Percentiles rank a stretch among this genome's conserved stretches.
These are phyloP conservation scores for Heritiera fomes DNA, from an alignment of 345 rosid species.

Conservation along the genomic window DNA sequence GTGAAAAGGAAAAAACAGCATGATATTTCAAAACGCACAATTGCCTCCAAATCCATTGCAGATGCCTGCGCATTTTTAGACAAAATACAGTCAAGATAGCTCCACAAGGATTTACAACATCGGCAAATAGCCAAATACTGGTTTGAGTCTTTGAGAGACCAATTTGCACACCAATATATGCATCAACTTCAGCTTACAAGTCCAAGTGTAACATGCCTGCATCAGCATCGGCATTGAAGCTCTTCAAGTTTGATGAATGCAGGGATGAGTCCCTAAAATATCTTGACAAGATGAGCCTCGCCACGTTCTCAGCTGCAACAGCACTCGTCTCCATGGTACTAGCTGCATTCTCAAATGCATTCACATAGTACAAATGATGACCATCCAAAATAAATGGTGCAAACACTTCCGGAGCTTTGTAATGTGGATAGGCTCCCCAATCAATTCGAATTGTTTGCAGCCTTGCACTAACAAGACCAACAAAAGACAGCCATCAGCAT, in stretches of 20 bases:
- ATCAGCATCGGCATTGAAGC: slow-evolving; percentile 22
- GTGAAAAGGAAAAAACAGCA: no score
- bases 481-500: slow-evolving; percentile 16
- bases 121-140: not conserved
- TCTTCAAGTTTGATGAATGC: slow-evolving; percentile 33
- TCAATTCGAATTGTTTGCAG: slow-evolving; percentile 64
- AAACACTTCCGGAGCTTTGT: slow-evolving; percentile 77
- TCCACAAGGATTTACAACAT: not conserved
- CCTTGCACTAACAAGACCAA: slow-evolving; percentile 46
- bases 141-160: not conserved
- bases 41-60: not conserved
- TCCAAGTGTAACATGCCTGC: slow-evolving; percentile 40
- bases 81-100: not conserved
- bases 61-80: not conserved
- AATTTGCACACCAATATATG: not conserved
- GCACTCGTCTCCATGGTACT: slow-evolving; percentile 95
- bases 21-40: not conserved
- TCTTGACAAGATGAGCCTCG: slow-evolving; percentile 75
- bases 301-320: slow-evolving; percentile 90
- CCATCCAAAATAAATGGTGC: slow-evolving; percentile 87
- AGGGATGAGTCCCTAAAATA: slow-evolving; percentile 26
- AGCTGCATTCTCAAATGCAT: slow-evolving; percentile 92
- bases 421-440: slow-evolving; percentile 98
- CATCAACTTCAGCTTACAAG: slow-evolving; percentile 34
- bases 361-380: slow-evolving; percentile 72